These are phyloP conservation scores for Colletotrichum agaves DNA, from an alignment of 2,329 filamentous ascomycete genomes.

Conservation along the genomic window DNA sequence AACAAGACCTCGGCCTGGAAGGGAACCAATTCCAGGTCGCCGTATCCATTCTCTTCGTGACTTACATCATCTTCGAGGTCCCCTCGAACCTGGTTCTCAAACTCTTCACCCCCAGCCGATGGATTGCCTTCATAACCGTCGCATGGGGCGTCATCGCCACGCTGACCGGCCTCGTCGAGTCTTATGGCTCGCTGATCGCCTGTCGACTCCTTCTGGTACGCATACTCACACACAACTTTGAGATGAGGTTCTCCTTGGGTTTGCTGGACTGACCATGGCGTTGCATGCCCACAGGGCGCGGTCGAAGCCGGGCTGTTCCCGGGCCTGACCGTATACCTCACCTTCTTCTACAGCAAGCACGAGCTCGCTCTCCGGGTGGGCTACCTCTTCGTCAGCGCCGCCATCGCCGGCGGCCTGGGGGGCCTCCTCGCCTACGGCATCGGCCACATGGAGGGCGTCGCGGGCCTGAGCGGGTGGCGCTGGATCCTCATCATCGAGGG, in stretches of 20 bases:
- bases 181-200: slow-evolving; percentile 73
- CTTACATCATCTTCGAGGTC: slow-evolving; percentile 70
- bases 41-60: slow-evolving; percentile 75
- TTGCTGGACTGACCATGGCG: no score
- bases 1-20: slow-evolving; percentile 69
- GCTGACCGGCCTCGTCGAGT: slow-evolving; percentile 74
- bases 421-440: slow-evolving; percentile 80
- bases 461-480: slow-evolving; percentile 74
- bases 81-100: slow-evolving; percentile 74
- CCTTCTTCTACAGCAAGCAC: slow-evolving; percentile 79
- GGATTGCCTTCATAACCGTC: slow-evolving; percentile 72
- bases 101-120: slow-evolving; percentile 69
- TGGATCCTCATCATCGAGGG: slow-evolving; percentile 74
- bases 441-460: slow-evolving; percentile 75
- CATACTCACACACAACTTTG: no score
- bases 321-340: slow-evolving; percentile 75
- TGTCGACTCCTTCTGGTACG: slow-evolving; percentile 69
- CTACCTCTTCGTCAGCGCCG: slow-evolving; percentile 77
- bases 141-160: slow-evolving; percentile 77
- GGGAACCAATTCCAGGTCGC: slow-evolving; percentile 78
- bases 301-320: slow-evolving; percentile 79
- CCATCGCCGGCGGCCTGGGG: slow-evolving; percentile 77
- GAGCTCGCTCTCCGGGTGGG: slow-evolving; percentile 79
- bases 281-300: slow-evolving; percentile 62
- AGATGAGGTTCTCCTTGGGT: no score